These are phyloP conservation scores for Trichosporon sp. DNA, from an alignment of 1,284 basidiomycete species.

Conservation along the genomic window DNA sequence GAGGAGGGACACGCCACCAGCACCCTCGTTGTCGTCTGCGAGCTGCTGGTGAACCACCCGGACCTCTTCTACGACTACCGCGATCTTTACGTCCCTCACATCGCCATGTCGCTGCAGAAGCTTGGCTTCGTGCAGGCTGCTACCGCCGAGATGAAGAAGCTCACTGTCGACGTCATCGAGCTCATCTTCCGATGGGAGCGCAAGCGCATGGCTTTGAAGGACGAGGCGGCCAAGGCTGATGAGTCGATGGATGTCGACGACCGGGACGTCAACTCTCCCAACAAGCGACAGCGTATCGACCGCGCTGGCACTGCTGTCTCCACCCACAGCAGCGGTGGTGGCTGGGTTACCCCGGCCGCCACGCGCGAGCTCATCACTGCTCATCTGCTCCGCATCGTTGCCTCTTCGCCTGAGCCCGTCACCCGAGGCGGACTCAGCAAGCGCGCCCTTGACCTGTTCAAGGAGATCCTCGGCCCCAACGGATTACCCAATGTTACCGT, in stretches of 20 bases:
- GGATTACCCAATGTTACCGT: conserved; percentile 93
- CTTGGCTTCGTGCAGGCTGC: conserved; percentile 72
- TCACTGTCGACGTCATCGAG: conserved; percentile 78
- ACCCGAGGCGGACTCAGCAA: conserved; percentile 62
- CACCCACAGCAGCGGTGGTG: conserved; percentile 39
- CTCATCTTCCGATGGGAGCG: conserved; percentile 85
- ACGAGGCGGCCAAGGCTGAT: conserved; percentile 26
- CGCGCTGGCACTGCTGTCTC: conserved; percentile 49
- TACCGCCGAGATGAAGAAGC: conserved; percentile 70
- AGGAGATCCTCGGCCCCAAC: conserved; percentile 69
- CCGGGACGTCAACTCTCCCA: conserved; percentile 28
- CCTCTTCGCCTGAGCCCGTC: conserved; percentile 66
- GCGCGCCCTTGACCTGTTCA: conserved; percentile 73
- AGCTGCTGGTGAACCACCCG: conserved; percentile 85
- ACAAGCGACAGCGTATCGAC: conserved; percentile 50
- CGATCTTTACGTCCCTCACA: conserved; percentile 90
- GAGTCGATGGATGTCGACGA: conserved; percentile 47
- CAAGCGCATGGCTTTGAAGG: conserved; percentile 50
- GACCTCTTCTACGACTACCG: conserved; percentile 91
- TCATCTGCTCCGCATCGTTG: conserved; percentile 80
- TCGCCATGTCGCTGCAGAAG: conserved; percentile 83
- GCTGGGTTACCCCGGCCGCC: conserved; percentile 70
- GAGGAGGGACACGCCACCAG: conserved; percentile 81
- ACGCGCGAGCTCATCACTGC: conserved; percentile 87
- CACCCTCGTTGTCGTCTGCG: conserved; percentile 83